Conservation (phyloP, 2,329 filamentous ascomycete species). For the Fusarium subtropicale region DNA sequence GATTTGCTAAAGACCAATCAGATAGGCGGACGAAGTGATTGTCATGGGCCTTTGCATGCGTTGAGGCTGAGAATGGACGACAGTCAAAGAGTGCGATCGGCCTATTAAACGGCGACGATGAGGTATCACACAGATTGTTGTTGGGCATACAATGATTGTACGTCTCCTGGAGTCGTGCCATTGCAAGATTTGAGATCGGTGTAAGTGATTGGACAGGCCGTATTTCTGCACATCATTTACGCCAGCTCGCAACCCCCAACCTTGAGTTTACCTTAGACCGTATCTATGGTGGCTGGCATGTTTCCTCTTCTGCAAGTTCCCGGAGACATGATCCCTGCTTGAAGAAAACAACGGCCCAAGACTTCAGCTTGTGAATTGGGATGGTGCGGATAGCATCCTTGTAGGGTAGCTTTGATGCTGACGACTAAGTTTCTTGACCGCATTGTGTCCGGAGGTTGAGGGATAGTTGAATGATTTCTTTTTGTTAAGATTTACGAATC, state of each 20-base stretch:
- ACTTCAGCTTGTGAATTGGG: constrained; percentile 9
- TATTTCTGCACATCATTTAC: constrained; percentile 10
- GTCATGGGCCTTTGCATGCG: constrained; percentile 1
- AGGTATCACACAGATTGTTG: neutral
- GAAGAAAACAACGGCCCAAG: neutral
- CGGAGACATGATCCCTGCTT: constrained; percentile 27
- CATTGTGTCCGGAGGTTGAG: neutral
- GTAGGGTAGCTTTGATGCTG: constrained; percentile 7
- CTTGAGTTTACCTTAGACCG: constrained; percentile 22
- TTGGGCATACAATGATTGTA: neutral
- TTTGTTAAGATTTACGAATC: neutral
- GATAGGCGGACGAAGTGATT: neutral
- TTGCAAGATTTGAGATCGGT: neutral
- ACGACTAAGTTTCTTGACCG: constrained; percentile 3
- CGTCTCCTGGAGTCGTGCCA: neutral
- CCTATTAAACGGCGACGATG: neutral
- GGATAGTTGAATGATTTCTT: neutral
- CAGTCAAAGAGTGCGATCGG: neutral
- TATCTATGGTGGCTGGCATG: constrained; percentile 18
- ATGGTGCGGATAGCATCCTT: constrained; percentile 9
- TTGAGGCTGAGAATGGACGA: constrained; percentile 20
- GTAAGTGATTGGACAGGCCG: constrained; percentile 2
- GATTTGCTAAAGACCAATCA: constrained; percentile 22
- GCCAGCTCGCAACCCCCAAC: neutral
- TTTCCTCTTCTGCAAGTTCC: neutral